phyloP scores from a whole-genome alignment of 495 filamentous ascomycete genomes.

The Melanomma pulvis-pyrius region DNA sequence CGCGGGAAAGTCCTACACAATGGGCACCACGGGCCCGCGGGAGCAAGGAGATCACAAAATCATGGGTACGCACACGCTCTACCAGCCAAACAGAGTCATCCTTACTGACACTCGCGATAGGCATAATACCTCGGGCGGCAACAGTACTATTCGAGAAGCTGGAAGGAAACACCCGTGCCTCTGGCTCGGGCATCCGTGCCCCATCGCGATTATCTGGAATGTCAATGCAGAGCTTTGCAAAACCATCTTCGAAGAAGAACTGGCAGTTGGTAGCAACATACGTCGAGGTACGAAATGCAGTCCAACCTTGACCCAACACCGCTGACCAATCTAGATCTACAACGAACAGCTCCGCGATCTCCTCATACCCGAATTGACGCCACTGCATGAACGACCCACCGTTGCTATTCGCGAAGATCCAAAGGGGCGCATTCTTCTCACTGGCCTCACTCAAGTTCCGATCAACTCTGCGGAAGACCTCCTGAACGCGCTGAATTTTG shows the following conservation, averaged over 20 bases:
- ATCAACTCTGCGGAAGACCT: constrained; percentile 94
- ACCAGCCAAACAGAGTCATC: not conserved
- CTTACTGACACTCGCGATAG: constrained; percentile 49
- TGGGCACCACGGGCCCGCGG: constrained; percentile 89
- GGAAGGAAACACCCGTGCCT: constrained; percentile 64
- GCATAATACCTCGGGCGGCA: constrained; percentile 91
- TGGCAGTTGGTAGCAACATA: constrained; percentile 97
- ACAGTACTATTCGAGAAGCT: constrained; percentile 86
- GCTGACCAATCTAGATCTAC: constrained; percentile 68
- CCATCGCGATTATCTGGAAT: constrained; percentile 79
- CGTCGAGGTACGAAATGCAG: constrained; percentile 68
- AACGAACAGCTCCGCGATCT: constrained; percentile 94
- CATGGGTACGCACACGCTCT: constrained; percentile 65
- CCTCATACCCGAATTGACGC: constrained; percentile 74
- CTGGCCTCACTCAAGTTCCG: constrained; percentile 82
- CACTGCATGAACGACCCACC: constrained; percentile 65
- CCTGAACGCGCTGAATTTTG: constrained; percentile 83
- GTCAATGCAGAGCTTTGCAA: constrained; percentile 55
- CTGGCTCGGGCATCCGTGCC: constrained; percentile 76
- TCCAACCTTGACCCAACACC: not conserved
- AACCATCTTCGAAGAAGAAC: constrained; percentile 65
- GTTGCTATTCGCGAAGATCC: constrained; percentile 90
- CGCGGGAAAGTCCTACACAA: constrained; percentile 99
- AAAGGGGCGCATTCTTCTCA: constrained; percentile 94
- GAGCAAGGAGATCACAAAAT: constrained; percentile 74